Percentiles rank a stretch among this genome's conserved stretches.
Conservation (phyloP, 345 rosid genomes). For the Lepidium sativum region DNA sequence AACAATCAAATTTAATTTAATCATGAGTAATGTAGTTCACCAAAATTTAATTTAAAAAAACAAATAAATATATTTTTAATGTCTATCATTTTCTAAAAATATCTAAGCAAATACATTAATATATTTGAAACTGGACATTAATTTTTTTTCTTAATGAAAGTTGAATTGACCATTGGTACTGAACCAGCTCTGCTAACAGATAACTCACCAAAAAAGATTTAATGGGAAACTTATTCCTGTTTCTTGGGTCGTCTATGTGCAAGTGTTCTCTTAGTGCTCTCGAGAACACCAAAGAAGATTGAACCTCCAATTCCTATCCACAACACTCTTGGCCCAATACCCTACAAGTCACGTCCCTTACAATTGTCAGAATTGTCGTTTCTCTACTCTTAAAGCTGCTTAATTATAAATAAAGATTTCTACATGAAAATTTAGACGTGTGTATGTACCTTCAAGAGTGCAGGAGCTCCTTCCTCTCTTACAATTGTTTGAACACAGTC, state of each 20-base stretch:
- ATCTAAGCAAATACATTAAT: too few species aligned
- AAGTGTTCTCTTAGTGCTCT: constrained; percentile 68
- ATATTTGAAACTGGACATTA: neutral
- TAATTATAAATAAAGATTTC: too few species aligned
- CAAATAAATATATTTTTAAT: too few species aligned
- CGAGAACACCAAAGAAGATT: constrained; percentile 79
- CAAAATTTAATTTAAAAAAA: too few species aligned
- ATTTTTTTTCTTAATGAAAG: neutral
- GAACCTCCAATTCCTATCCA: constrained; percentile 97
- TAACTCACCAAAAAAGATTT: neutral
- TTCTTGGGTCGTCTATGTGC: constrained; percentile 45
- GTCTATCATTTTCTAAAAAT: too few species aligned
- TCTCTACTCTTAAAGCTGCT: neutral
- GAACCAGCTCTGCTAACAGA: neutral
- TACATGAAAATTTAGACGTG: neutral
- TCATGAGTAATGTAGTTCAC: too few species aligned
- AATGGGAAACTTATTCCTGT: constrained; percentile 19
- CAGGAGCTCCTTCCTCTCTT: constrained; percentile 80
- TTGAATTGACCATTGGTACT: constrained; percentile 1
- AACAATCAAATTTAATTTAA: too few species aligned
- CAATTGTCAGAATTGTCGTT: neutral
- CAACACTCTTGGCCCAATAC: constrained; percentile 76
- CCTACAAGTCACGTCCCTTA: constrained; percentile 31
- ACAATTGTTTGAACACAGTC: constrained; percentile 81
- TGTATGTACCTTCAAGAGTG: constrained; percentile 74